Percentiles rank a stretch among this genome's conserved stretches.
Evolutionary conservation across 306 rosid genomes (phyloP).

Genomic region (Pyrus communis): DNA sequence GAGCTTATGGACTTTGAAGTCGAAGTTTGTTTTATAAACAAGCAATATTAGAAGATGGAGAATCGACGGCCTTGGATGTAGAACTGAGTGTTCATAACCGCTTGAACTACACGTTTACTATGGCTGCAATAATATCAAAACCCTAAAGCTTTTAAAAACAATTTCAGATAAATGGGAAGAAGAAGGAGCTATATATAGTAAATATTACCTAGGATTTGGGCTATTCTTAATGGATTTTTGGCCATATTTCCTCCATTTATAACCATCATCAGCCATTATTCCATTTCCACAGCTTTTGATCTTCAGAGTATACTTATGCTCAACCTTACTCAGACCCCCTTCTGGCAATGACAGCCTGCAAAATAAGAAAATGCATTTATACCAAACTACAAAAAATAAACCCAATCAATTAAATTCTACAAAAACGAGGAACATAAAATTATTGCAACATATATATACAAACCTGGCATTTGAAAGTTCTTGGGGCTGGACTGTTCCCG

Average conservation of each 20-base stretch:
- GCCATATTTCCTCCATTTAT: constrained; percentile 91
- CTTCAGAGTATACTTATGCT: constrained; percentile 74
- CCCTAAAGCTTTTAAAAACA: background rate
- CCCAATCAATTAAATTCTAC: background rate
- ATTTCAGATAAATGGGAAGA: background rate
- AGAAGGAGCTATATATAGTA: background rate
- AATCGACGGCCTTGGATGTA: background rate
- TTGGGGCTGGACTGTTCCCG: constrained; percentile 33
- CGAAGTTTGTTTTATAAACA: background rate
- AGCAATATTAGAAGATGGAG: background rate
- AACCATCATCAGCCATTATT: constrained; percentile 77
- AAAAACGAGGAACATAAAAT: background rate
- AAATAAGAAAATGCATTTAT: background rate
- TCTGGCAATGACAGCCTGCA: constrained; percentile 59
- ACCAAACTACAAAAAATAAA: background rate
- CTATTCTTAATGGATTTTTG: constrained; percentile 88
- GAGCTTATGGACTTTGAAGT: background rate
- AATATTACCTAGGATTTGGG: constrained; percentile 75
- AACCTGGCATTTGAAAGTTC: constrained; percentile 48
- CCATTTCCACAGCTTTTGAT: constrained; percentile 73
- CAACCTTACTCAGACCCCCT: constrained; percentile 56
- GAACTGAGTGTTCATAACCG: background rate
- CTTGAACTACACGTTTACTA: background rate
- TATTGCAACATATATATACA: background rate
- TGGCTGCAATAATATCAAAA: background rate